Conservation (phyloP, 139 green algal species). For the Micractinium sp. region DNA sequence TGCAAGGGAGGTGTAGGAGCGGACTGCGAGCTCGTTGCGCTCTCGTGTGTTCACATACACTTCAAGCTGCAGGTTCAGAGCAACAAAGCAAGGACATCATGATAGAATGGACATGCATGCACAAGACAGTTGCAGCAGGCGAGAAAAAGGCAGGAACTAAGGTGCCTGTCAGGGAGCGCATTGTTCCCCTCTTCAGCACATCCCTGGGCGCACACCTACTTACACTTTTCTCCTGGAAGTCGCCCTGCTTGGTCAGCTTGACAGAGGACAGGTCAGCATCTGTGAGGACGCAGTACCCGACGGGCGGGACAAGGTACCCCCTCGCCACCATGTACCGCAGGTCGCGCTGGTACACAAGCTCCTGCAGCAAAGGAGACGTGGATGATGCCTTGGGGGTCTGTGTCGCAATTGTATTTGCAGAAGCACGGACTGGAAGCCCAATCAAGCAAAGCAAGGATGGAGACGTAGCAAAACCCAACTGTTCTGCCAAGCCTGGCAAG, state of each 20-base stretch:
- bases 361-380: not conserved
- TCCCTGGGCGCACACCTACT: not conserved
- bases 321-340: slow-evolving; percentile 32
- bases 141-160: not conserved
- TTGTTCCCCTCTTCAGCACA: too few species aligned
- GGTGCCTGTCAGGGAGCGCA: not conserved
- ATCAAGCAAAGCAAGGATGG: too few species aligned
- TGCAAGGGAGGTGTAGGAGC: not conserved
- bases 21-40: slow-evolving; percentile 30
- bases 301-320: not conserved
- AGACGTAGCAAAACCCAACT: too few species aligned
- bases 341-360: slow-evolving; percentile 6
- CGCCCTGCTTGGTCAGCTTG: not conserved
- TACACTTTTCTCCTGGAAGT: not conserved
- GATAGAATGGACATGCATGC: too few species aligned
- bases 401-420: not conserved
- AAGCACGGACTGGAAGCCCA: too few species aligned
- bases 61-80: slow-evolving; percentile 7
- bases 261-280: not conserved
- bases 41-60: not conserved
- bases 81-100: too few species aligned
- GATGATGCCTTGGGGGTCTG: not conserved
- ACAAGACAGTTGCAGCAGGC: not conserved
- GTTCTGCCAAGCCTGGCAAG: too few species aligned
- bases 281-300: not conserved